Conservation (phyloP, 169 alveolate species). For the Plasmodium falciparum region DNA sequence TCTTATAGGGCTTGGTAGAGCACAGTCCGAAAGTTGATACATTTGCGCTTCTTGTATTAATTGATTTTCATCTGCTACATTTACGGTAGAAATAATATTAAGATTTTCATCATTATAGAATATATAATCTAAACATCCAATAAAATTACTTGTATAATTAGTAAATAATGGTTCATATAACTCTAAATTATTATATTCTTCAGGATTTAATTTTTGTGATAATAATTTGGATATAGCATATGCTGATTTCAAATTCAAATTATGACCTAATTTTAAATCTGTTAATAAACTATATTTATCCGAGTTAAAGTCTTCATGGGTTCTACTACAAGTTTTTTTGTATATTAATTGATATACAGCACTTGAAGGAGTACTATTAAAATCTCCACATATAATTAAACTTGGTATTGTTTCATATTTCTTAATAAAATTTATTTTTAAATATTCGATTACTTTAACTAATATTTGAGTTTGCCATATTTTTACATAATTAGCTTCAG, state of each 20-base stretch:
- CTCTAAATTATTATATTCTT: conserved; percentile 59
- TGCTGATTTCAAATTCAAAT: conserved; percentile 82
- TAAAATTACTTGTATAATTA: conserved; percentile 82
- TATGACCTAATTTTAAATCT: conserved; percentile 81
- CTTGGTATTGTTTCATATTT: conserved; percentile 82
- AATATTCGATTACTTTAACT: conserved; percentile 80
- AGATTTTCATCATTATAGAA: conserved; percentile 81
- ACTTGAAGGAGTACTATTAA: conserved; percentile 85
- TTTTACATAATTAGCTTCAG: conserved; percentile 85
- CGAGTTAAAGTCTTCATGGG: conserved; percentile 80
- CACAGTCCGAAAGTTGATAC: conserved; percentile 82
- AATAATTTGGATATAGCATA: conserved; percentile 79
- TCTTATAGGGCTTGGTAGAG: conserved; percentile 85
- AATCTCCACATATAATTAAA: conserved; percentile 84
- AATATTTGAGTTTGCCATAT: conserved; percentile 87
- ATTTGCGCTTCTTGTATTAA: conserved; percentile 84
- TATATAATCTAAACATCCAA: conserved; percentile 87
- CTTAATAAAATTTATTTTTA: conserved; percentile 76
- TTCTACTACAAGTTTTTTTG: conserved; percentile 82
- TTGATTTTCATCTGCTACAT: conserved; percentile 78
- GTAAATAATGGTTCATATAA: conserved; percentile 85
- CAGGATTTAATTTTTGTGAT: conserved; percentile 37
- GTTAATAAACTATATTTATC: conserved; percentile 79
- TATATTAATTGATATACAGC: conserved; percentile 85
- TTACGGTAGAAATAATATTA: conserved; percentile 80